These are phyloP conservation scores for Neopestalotiopsis clavispora DNA, from an alignment of 2,329 filamentous ascomycete genomes.

Conservation along the genomic window DNA sequence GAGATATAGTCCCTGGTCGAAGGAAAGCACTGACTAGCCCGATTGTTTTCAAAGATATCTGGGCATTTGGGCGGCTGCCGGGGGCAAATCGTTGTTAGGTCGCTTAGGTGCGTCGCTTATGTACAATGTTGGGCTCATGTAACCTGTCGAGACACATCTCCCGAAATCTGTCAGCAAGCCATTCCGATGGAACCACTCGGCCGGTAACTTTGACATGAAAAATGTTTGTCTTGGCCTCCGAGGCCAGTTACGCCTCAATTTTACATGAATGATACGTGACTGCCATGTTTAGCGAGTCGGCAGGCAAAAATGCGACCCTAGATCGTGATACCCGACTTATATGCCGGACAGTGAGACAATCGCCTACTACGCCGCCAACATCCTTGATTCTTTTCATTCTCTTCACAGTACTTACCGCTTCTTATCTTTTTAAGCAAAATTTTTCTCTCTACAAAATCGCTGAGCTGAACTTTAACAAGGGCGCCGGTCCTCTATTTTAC, in stretches of 20 bases:
- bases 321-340: not conserved
- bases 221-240: not conserved
- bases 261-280: not conserved
- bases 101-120: no score
- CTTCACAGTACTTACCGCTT: not conserved
- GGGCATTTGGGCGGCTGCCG: no score
- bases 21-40: no score
- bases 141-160: no score
- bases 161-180: not conserved
- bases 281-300: not conserved
- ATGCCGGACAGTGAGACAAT: not conserved
- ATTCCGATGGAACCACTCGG: not conserved
- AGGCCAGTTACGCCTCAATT: not conserved
- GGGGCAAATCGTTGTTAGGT: no score
- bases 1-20: not conserved
- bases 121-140: no score
- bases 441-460: not conserved
- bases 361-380: not conserved
- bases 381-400: not conserved
- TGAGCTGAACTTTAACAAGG: not conserved
- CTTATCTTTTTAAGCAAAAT: not conserved
- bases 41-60: no score
- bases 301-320: not conserved
- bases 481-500: conserved; percentile 1
- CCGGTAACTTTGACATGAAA: not conserved